Base-by-base conservation (phyloP, 73 alveolate genomes). In the Stentor roeselii region DNA sequence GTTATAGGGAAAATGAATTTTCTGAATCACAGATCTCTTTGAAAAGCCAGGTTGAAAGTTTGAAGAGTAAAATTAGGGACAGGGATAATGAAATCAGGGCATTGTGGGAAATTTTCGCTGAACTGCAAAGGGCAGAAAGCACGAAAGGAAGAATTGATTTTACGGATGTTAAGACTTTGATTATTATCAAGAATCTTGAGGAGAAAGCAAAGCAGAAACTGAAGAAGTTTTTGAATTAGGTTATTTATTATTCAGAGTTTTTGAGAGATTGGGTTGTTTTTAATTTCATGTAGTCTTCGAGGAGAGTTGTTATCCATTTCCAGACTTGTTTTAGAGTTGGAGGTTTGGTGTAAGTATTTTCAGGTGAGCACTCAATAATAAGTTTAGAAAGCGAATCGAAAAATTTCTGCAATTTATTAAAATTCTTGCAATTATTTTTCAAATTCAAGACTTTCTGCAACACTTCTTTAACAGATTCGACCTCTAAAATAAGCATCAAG, bases 141-240 rank as follows among this genome's bases (percentile, higher is more conserved):
- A 67, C 80, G 1, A 67, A 67, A 67, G 80, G 80, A 2, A n/a
- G 37, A 30, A 67, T 67, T 32, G 80, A 67, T 2, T 67, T 67
- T 32, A 67, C 21, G 1, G 80, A 67, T 67, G 80, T 67, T 14
- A 67, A 32, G 34, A 67, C 80, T 0, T 32, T 67, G n/a, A 0
- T 67, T 1, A 32, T 67, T 67, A 67, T 67, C 34, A 67, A 67
- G 34, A 67, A 67, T 34, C 34, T 67, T 27, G 80, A 67, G 0
- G 80, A 67, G 2, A 67, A 67, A 67, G 80, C 80, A 30, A 67
- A 32, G 2, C 67, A 50, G 67, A 50, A 21, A 50, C 67, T 50
- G 67, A 50, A 50, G 21, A 50, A 50, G 67, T 50, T 50, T 50
- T 50, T 50, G 21, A 11, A 6, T 11, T 50, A 50, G 21, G 67